Percentiles rank a stretch among this genome's conserved stretches.
Evolutionary conservation across 2,329 filamentous ascomycete genomes (phyloP).

Genomic region (Colletotrichum paranaense): DNA sequence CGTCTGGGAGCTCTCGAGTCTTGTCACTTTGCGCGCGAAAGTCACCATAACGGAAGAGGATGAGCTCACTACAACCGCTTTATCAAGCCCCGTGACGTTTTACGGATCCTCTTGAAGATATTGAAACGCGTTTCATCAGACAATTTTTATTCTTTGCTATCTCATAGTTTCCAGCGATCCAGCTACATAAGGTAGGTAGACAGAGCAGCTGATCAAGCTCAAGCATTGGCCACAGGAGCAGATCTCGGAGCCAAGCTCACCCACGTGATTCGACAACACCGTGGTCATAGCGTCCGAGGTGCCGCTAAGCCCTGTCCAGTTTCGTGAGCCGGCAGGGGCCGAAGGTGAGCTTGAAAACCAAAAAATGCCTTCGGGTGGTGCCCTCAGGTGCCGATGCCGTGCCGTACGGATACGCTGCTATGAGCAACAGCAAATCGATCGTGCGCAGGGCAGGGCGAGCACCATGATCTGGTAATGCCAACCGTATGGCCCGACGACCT

Average conservation of each 20-base stretch:
- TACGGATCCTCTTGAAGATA: neutral
- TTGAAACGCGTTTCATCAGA: constrained; percentile 12
- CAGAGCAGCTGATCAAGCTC: neutral
- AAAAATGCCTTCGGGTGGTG: constrained; percentile 11
- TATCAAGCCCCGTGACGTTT: neutral
- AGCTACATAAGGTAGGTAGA: neutral
- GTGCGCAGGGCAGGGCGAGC: constrained; percentile 16
- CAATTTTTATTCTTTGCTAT: neutral
- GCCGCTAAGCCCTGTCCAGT: constrained; percentile 42
- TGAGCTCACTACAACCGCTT: neutral
- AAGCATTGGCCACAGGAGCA: neutral
- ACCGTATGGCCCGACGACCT: neutral
- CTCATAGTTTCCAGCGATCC: neutral
- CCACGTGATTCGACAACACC: constrained; percentile 39
- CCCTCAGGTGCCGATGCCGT: constrained; percentile 24
- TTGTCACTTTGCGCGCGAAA: neutral
- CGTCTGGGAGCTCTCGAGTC: neutral
- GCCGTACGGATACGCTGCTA: neutral
- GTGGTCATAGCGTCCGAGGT: constrained; percentile 44
- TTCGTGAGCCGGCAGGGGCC: constrained; percentile 20
- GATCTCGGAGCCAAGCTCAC: neutral
- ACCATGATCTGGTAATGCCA: constrained; percentile 7
- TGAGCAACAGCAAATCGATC: neutral
- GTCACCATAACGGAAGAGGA: neutral
- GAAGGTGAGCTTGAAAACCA: constrained; percentile 13